Evolutionary conservation across 2,329 filamentous ascomycete genomes (phyloP).

Genomic region (Penicillium sp.): DNA sequence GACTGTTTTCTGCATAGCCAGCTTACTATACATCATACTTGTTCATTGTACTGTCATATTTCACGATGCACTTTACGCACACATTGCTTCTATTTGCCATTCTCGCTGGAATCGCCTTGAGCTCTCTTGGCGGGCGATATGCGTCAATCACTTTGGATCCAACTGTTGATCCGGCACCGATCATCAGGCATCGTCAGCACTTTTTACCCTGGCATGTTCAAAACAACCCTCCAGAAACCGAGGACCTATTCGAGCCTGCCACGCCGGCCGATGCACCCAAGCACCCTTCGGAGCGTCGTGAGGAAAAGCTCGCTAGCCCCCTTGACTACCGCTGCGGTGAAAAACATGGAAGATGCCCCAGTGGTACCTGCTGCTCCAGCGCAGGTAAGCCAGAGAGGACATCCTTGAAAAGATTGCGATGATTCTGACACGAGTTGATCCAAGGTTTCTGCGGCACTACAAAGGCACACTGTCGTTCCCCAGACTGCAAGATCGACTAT

Average conservation of each 20-base stretch:
- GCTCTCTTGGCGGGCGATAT: constrained; percentile 1
- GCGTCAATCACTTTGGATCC: not conserved
- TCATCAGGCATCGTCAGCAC: constrained; percentile 1
- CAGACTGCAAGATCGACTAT: constrained; percentile 42
- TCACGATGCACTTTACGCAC: constrained; percentile 25
- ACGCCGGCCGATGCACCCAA: not conserved
- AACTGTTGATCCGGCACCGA: not conserved
- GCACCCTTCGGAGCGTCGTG: not conserved
- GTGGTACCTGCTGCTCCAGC: constrained; percentile 40
- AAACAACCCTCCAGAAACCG: not conserved
- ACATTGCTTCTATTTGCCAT: constrained; percentile 11
- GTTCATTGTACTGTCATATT: constrained; percentile 1
- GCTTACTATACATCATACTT: constrained; percentile 26
- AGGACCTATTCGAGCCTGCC: constrained; percentile 3
- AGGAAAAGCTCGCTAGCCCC: constrained; percentile 9
- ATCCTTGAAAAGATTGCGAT: not conserved
- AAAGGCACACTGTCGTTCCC: constrained; percentile 39
- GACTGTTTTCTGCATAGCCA: constrained; percentile 9
- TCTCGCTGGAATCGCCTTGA: constrained; percentile 10
- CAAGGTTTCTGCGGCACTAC: constrained; percentile 42
- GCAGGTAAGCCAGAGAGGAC: constrained; percentile 29
- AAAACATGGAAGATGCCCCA: constrained; percentile 33
- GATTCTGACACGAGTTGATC: not conserved
- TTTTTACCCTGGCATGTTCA: not conserved
- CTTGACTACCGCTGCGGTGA: constrained; percentile 36